phyloP scores from a whole-genome alignment of 352 stramenopile species.

The Pythium vanterpoolii region DNA sequence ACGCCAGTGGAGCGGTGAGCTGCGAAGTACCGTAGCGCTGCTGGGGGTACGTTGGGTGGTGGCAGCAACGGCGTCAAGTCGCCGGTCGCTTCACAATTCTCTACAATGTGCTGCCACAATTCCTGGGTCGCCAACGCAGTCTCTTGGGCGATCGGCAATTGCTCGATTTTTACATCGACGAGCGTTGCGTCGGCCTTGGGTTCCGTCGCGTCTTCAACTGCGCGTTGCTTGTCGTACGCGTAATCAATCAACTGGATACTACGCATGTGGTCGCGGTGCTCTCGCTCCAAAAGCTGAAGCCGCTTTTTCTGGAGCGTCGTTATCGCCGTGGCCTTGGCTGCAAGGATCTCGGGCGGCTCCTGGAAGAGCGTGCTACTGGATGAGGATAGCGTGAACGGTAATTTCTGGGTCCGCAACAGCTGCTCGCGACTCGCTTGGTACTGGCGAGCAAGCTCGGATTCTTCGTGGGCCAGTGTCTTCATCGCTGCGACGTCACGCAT shows the following conservation, averaged over 20 bases:
- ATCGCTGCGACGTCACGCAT: slow-evolving; percentile 53
- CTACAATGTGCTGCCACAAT: slow-evolving; percentile 50
- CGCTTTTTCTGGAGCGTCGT: slow-evolving; percentile 35
- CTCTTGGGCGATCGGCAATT: slow-evolving; percentile 30
- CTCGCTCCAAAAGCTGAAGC: slow-evolving; percentile 45
- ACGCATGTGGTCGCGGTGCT: slow-evolving; percentile 64
- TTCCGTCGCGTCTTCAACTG: slow-evolving; percentile 40
- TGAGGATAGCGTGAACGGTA: slow-evolving; percentile 49
- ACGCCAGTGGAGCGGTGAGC: slow-evolving; percentile 25
- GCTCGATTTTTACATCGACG: slow-evolving; percentile 39
- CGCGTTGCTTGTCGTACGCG: slow-evolving; percentile 56
- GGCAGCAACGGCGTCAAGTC: slow-evolving; percentile 51
- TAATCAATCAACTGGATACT: slow-evolving; percentile 74
- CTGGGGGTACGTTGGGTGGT: slow-evolving; percentile 56
- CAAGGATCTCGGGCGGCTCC: slow-evolving; percentile 59
- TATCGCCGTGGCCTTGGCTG: slow-evolving; percentile 53
- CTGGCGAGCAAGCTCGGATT: slow-evolving; percentile 38
- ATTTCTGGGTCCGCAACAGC: slow-evolving; percentile 42
- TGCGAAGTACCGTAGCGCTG: slow-evolving; percentile 65
- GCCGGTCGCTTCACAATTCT: slow-evolving; percentile 29
- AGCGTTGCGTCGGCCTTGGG: slow-evolving; percentile 53
- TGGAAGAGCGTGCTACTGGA: slow-evolving; percentile 73
- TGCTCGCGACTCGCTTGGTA: slow-evolving; percentile 46
- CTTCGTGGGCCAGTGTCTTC: slow-evolving; percentile 53
- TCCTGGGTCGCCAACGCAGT: slow-evolving; percentile 38